phyloP scores from a whole-genome alignment of 2,329 filamentous ascomycete genomes.

The Trichophyton simii region DNA sequence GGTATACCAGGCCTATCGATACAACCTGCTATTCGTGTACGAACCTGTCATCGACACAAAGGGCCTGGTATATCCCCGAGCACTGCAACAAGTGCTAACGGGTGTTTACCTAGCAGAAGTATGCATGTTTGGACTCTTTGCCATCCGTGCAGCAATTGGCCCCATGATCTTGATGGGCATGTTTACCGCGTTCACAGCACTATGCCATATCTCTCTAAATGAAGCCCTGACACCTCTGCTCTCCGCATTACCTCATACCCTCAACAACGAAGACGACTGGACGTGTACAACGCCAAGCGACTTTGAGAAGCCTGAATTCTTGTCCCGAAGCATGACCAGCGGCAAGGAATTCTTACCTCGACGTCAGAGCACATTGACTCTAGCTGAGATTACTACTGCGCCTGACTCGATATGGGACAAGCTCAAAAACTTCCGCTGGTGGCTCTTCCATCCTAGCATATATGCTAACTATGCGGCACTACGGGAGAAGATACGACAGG shows the following conservation, averaged over 20 bases:
- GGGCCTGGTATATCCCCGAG: constrained; percentile 74
- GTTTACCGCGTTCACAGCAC: constrained; percentile 59
- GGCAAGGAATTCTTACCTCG: constrained; percentile 4
- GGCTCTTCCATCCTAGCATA: constrained; percentile 60
- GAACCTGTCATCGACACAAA: constrained; percentile 74
- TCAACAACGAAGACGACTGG: constrained; percentile 36
- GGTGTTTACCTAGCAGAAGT: constrained; percentile 74
- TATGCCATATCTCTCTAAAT: constrained; percentile 54
- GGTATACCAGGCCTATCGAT: constrained; percentile 78
- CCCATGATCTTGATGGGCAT: constrained; percentile 65
- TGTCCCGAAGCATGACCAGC: background rate
- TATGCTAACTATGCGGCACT: constrained; percentile 64
- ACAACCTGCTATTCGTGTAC: constrained; percentile 80
- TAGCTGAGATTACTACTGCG: background rate
- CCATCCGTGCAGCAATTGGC: constrained; percentile 49
- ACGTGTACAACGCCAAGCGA: background rate
- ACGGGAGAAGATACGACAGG: constrained; percentile 53
- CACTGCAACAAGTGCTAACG: constrained; percentile 69
- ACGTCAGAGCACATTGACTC: constrained; percentile 1
- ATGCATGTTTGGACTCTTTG: constrained; percentile 76
- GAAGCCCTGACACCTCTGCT: constrained; percentile 33
- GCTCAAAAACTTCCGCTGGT: constrained; percentile 11
- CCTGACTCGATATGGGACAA: constrained; percentile 7
- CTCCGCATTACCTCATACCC: constrained; percentile 60
- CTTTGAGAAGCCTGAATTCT: background rate